Evolutionary conservation across 2,329 filamentous ascomycete genomes (phyloP), one percentile per base, ranked within the genome.

Genomic region (Ceratocystis colombiana): DNA sequence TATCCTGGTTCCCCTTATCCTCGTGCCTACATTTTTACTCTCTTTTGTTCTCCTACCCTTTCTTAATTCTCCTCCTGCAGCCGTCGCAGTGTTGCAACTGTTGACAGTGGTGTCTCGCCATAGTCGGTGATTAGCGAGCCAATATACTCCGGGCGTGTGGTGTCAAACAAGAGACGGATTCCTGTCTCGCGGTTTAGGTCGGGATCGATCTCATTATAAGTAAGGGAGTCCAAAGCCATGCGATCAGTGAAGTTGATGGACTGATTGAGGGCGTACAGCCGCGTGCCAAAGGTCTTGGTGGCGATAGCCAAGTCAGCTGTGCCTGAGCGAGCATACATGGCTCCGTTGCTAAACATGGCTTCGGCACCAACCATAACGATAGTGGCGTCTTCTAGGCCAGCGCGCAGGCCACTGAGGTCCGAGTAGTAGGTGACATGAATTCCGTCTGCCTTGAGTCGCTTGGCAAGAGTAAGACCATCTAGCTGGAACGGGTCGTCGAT

Each of bases 261-360:
- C 78, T 97, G 93, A 75, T 90, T 96, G 68, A 95, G 88, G 2
- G 95, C 90, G 44, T 95, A 86, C 67, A 97, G 90, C 0, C 89
- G 88, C 46, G 92, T 84, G 67, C 88, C 86, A 22, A 85, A 80
- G 66, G 88, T 84, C 64, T 87, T 84, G 5, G 92, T 93, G 53
- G 88, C 85, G 79, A 94, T 88, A 20, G 93, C 92, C 8, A 97
- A 83, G 68, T 94, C 84, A 28, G 89, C 90, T 2, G 92, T 96
- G 68, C 94, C 94, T 8, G 90, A 85, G 22, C 91, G 85, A 3
- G 89, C 93, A 75, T 95, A 96, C 71, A 99, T 82, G 44, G 89
- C 84, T 6, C 94, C 94, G 75, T 97, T 97, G 71, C 89, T 92
- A 77, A 96, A 94, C 85, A 99, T 94, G 48, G 90, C 89, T 74